These are phyloP conservation scores for Lachnum nothofagi DNA, from an alignment of 2,329 filamentous ascomycete species.

Conservation along the genomic window DNA sequence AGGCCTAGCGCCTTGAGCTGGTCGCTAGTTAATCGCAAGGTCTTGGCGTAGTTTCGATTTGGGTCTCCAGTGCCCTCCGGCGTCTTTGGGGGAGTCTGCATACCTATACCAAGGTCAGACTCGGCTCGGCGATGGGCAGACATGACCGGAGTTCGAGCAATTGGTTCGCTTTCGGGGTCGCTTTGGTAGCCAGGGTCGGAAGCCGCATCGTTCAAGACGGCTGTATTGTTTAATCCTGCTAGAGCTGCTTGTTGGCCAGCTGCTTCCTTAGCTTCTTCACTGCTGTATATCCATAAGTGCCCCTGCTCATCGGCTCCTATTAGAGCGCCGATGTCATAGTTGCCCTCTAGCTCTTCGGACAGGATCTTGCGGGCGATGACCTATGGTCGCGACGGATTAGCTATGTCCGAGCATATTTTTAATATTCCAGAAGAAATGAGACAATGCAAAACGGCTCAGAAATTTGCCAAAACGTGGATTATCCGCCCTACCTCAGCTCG, in stretches of 20 bases:
- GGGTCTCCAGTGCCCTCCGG: constrained; percentile 63
- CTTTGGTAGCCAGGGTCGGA: constrained; percentile 96
- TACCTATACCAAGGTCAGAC: constrained; percentile 52
- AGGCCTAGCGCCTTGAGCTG: constrained; percentile 83
- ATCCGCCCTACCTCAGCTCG: constrained; percentile 61
- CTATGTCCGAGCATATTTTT: too few species aligned
- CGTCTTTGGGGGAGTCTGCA: constrained; percentile 62
- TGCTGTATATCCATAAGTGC: constrained; percentile 99
- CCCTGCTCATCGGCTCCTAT: constrained; percentile 94
- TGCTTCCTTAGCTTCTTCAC: constrained; percentile 88
- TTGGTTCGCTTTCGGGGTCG: constrained; percentile 63
- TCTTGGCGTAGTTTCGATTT: constrained; percentile 91
- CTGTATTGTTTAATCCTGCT: constrained; percentile 38
- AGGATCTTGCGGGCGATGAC: constrained; percentile 90
- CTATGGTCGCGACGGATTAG: too few species aligned
- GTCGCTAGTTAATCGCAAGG: constrained; percentile 86
- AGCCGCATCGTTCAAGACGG: constrained; percentile 55
- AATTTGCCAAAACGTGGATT: too few species aligned
- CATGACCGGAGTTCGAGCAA: constrained; percentile 42
- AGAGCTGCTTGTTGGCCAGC: constrained; percentile 62
- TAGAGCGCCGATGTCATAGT: constrained; percentile 91
- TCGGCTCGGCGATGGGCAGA: constrained; percentile 55
- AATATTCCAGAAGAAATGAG: too few species aligned
- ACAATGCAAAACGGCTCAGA: too few species aligned
- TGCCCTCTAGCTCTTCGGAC: constrained; percentile 85